phyloP scores from a whole-genome alignment of 441 rosid genomes.

The Geranium incanum region DNA sequence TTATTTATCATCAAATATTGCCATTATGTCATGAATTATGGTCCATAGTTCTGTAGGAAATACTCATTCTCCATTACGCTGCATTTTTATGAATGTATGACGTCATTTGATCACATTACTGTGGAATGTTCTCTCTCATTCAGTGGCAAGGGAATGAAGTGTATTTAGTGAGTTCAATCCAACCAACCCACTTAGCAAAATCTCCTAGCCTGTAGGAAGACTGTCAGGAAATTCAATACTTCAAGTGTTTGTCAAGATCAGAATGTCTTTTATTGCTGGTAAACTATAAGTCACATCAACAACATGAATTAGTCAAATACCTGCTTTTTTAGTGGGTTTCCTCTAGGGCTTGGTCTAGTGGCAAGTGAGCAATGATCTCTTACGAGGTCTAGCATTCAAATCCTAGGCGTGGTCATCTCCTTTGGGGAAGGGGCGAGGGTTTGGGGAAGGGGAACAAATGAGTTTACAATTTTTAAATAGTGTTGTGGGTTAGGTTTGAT shows the following conservation, averaged over 20 bases:
- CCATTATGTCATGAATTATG: background rate
- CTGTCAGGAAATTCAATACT: background rate
- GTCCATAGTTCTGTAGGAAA: background rate
- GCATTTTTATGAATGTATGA: background rate
- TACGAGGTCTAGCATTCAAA: background rate
- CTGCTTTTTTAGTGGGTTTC: background rate
- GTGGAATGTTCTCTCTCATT: background rate
- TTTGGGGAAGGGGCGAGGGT: background rate
- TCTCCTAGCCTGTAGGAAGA: background rate
- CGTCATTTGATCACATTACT: background rate
- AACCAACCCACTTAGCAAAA: background rate
- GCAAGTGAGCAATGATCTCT: background rate
- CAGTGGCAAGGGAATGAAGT: background rate
- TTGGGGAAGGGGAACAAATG: too few species aligned
- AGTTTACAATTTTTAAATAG: background rate
- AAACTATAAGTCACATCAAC: background rate
- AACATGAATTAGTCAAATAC: background rate
- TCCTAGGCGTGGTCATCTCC: background rate
- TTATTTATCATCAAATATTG: background rate
- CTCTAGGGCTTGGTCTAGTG: background rate
- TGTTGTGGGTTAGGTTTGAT: background rate
- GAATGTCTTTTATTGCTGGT: background rate
- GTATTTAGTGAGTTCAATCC: conserved; percentile 4
- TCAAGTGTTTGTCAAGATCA: background rate
- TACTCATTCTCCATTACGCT: background rate